Base-by-base conservation (phyloP, 129 eudicot species). In the Pseudognaphalium luteoalbum region DNA sequence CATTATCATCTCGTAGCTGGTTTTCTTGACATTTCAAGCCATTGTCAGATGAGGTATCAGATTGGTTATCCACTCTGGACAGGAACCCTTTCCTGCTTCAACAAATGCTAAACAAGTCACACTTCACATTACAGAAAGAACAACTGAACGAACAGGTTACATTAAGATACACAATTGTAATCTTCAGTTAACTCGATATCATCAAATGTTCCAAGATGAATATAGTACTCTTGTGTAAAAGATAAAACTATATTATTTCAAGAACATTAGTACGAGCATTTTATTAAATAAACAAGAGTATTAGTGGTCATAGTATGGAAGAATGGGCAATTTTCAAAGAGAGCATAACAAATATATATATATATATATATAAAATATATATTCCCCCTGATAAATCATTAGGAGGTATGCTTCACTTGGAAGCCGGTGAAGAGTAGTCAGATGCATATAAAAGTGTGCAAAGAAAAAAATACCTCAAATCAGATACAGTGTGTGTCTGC, bases 21-120 rank as follows among this genome's bases (percentile, higher is more conserved):
- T 37, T 75, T 67, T 82, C 84, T 71, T 81, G 60, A 25, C 79
- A 47, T 25, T 81, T 66, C 22, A 61, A 37, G 62, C 78, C 84
- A 65, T 78, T 73, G 32, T 35, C 34, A 73, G 83, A 88, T 8
- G 84, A 78, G 30, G 81, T 75, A 73, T 81, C 86, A 39, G 81
- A 71, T 74, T 78, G 86, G 63, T 52, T 85, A 74, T 81, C 86
- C 85, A 75, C 76, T 72, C 82, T 86, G 20, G 96, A 86, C 12
- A 89, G 84, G 75, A 95, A 84, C 71, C 87, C 99, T 80, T 88
- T 95, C 86, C 99, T 95, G 97, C 70, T 56, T 69, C n/a, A 50
- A 70, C 50, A 69, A 44, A 69, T 63, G 63, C 67, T 72, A 42
- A 37, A 41, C 35, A 15, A 9, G 16, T 61, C 68, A 59, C 68